Evolutionary conservation across 2,329 filamentous ascomycete species (phyloP).

Genomic region (Fusarium coicis): DNA sequence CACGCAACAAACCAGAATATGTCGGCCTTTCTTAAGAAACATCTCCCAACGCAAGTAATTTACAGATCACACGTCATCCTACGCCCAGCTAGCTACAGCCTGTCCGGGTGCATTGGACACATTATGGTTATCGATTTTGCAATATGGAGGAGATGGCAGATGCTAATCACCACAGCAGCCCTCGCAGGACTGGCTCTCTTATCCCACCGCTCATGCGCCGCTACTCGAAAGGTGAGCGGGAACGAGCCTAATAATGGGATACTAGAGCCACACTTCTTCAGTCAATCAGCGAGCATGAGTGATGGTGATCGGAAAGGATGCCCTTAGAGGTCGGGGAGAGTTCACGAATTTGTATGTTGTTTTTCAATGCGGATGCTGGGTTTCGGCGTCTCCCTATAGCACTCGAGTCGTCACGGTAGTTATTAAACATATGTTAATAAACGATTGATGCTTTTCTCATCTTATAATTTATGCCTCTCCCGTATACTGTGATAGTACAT

Average conservation of each 20-base stretch:
- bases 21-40: constrained; percentile 58
- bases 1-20: constrained; percentile 56
- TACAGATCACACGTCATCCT: constrained; percentile 68
- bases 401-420: constrained; percentile 33
- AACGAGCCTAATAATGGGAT: constrained; percentile 16
- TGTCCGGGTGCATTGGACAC: constrained; percentile 67
- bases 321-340: constrained; percentile 22
- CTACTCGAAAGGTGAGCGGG: constrained; percentile 21
- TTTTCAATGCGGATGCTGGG: constrained; percentile 35
- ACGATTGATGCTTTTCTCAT: constrained; percentile 36
- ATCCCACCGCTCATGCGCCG: constrained; percentile 39
- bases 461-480: not conserved
- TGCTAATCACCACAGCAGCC: constrained; percentile 41
- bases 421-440: constrained; percentile 38
- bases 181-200: constrained; percentile 35
- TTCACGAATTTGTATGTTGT: constrained; percentile 41
- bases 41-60: constrained; percentile 64
- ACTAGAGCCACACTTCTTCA: constrained; percentile 33
- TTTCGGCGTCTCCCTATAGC: constrained; percentile 25
- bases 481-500: not conserved
- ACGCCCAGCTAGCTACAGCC: constrained; percentile 62
- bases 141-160: constrained; percentile 56
- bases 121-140: constrained; percentile 71
- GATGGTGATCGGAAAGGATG: constrained; percentile 31
- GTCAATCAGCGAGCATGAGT: constrained; percentile 36